These are phyloP conservation scores for Pseudovirgaria hyperparasitica DNA, from an alignment of 2,329 filamentous ascomycete species.

Conservation along the genomic window DNA sequence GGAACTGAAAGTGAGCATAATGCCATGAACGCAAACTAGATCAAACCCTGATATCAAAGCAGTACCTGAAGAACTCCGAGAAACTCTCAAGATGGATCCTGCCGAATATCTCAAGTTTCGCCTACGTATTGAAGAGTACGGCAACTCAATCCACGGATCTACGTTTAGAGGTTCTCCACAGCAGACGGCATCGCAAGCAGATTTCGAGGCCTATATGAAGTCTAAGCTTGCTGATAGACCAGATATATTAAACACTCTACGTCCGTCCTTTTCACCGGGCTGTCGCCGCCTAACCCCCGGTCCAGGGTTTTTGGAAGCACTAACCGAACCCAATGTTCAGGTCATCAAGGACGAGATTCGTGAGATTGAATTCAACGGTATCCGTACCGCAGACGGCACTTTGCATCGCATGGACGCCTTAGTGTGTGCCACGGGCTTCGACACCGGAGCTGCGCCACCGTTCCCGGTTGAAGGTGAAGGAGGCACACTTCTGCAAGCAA, in stretches of 20 bases:
- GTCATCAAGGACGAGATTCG: constrained; percentile 24
- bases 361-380: constrained; percentile 21
- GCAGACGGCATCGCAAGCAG: constrained; percentile 21
- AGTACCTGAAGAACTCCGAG: constrained; percentile 13
- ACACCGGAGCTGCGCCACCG: constrained; percentile 23
- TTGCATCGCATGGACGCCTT: constrained; percentile 28
- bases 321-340: constrained; percentile 26
- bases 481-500: constrained; percentile 15
- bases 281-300: constrained; percentile 39
- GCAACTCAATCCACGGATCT: constrained; percentile 16
- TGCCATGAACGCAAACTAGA: neutral
- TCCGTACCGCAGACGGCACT: constrained; percentile 28
- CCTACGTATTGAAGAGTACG: constrained; percentile 19
- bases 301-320: constrained; percentile 38
- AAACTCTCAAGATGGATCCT: constrained; percentile 15
- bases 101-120: constrained; percentile 19
- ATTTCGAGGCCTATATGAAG: constrained; percentile 30
- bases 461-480: constrained; percentile 23
- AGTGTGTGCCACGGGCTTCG: constrained; percentile 34
- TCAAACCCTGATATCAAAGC: neutral
- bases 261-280: constrained; percentile 31
- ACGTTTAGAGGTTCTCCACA: constrained; percentile 24
- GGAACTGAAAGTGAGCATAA: constrained; percentile 10
- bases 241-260: constrained; percentile 27
- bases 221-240: constrained; percentile 22